Percentiles rank a stretch among this genome's conserved stretches.
Conservation (phyloP, 2,329 filamentous ascomycete genomes). For the Diplodia intermedia region DNA sequence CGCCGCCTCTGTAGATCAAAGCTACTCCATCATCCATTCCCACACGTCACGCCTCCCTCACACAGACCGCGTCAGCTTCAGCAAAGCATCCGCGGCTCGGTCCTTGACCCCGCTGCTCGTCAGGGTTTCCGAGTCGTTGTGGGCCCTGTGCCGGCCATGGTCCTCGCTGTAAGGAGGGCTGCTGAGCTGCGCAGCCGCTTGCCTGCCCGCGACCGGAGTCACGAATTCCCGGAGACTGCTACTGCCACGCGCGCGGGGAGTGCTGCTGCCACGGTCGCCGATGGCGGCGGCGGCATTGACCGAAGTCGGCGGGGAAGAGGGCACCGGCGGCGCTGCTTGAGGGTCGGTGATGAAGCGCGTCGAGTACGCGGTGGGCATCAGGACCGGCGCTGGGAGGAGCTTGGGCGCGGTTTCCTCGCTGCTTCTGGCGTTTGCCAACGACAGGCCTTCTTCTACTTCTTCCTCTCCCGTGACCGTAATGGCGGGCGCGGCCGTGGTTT, state of each 20-base stretch:
- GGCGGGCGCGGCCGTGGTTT: slow-evolving; percentile 38
- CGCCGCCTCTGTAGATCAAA: slow-evolving; percentile 11
- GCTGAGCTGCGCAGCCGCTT: slow-evolving; percentile 37
- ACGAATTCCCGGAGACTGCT: slow-evolving; percentile 30
- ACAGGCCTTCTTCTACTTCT: slow-evolving; percentile 33
- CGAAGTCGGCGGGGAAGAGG: slow-evolving; percentile 24
- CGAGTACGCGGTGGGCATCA: slow-evolving; percentile 49
- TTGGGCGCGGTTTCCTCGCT: slow-evolving; percentile 32
- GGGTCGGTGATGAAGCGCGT: slow-evolving; percentile 46
- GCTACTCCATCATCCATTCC: background rate
- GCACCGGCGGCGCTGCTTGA: background rate
- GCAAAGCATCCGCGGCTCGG: slow-evolving; percentile 60
- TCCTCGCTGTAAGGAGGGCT: slow-evolving; percentile 42
- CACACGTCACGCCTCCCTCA: background rate
- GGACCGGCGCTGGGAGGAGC: slow-evolving; percentile 49
- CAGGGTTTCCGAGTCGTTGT: slow-evolving; percentile 43
- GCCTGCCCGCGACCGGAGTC: slow-evolving; percentile 32
- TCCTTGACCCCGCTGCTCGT: slow-evolving; percentile 58
- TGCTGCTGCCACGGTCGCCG: slow-evolving; percentile 33
- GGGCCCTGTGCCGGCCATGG: slow-evolving; percentile 35
- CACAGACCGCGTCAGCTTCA: slow-evolving; percentile 53
- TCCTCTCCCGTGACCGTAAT: slow-evolving; percentile 43
- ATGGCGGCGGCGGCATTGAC: background rate
- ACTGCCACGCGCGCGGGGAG: slow-evolving; percentile 34
- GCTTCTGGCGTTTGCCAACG: background rate